Evolutionary conservation across 495 filamentous ascomycete species (phyloP).

Genomic region (Cenococcum geophilum): DNA sequence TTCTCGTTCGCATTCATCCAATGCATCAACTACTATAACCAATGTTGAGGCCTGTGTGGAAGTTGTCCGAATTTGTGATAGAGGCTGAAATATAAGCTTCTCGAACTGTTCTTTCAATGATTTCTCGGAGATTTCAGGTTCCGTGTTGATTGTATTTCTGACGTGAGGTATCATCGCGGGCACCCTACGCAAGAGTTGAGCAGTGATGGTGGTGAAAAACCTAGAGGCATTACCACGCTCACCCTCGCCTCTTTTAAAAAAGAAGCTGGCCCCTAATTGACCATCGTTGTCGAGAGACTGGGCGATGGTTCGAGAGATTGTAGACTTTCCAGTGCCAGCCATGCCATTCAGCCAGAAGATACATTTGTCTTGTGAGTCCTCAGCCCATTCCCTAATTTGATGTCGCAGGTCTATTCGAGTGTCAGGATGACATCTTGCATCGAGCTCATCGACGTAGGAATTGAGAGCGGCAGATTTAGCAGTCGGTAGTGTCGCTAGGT

Average conservation of each 20-base stretch:
- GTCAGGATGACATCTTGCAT: conserved; percentile 16
- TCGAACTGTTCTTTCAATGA: conserved; percentile 5
- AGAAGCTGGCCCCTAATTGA: no score
- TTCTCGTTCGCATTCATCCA: conserved; percentile 34
- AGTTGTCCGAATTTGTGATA: background rate
- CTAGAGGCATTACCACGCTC: no score
- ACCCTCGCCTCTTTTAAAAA: background rate
- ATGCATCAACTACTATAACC: conserved; percentile 35
- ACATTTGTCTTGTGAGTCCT: background rate
- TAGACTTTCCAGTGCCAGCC: conserved; percentile 36
- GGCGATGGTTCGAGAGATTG: conserved; percentile 29
- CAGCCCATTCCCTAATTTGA: conserved; percentile 15
- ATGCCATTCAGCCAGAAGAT: conserved; percentile 20
- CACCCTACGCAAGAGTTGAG: no score
- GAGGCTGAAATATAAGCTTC: background rate
- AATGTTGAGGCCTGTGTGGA: background rate
- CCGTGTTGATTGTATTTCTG: no score
- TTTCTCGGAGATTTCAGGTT: background rate
- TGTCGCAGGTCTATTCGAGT: conserved; percentile 21
- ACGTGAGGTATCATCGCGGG: no score
- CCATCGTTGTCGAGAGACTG: background rate
- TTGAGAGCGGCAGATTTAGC: no score
- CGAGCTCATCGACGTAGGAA: no score
- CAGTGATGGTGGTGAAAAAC: no score
- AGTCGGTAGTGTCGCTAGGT: no score